These are phyloP conservation scores for Diplotaxis tenuifolia DNA, from an alignment of 345 rosid genomes.

Conservation along the genomic window DNA sequence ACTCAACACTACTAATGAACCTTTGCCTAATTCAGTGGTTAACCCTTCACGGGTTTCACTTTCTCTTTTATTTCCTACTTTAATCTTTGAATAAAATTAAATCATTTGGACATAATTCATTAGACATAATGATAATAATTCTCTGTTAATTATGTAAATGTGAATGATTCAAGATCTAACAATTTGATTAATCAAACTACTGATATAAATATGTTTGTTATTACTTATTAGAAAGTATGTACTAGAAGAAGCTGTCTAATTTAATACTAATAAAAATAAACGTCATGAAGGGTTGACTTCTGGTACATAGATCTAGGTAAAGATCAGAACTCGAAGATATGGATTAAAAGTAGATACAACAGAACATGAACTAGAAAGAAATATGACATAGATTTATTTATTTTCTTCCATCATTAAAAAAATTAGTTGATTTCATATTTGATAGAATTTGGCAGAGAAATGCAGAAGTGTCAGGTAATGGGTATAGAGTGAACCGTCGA, in stretches of 20 bases:
- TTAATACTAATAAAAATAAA: slow-evolving; percentile 19
- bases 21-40: slow-evolving; percentile 41
- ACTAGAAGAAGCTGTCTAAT: slow-evolving; percentile 31
- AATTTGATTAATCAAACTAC: slow-evolving; percentile 14
- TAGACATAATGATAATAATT: background rate
- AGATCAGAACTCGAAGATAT: slow-evolving; percentile 33
- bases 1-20: slow-evolving; percentile 43
- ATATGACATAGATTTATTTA: background rate
- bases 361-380: slow-evolving; percentile 32
- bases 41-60: slow-evolving; percentile 47
- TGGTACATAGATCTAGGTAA: slow-evolving; percentile 34
- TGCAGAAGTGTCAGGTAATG: slow-evolving; percentile 37
- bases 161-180: slow-evolving; percentile 32
- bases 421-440: slow-evolving; percentile 3
- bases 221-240: slow-evolving; percentile 20
- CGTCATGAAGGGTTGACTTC: slow-evolving; percentile 42
- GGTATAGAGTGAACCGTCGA: slow-evolving; percentile 38
- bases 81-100: slow-evolving; percentile 17
- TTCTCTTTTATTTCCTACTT: slow-evolving; percentile 24
- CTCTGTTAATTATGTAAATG: slow-evolving; percentile 10
- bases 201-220: slow-evolving; percentile 21
- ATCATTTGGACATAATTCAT: background rate
- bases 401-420: background rate
- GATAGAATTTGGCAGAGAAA: slow-evolving; percentile 37
- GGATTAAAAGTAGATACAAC: slow-evolving; percentile 42